Conservation (phyloP, 805 yeast genomes). For the Cyberlindnera veronae region DNA sequence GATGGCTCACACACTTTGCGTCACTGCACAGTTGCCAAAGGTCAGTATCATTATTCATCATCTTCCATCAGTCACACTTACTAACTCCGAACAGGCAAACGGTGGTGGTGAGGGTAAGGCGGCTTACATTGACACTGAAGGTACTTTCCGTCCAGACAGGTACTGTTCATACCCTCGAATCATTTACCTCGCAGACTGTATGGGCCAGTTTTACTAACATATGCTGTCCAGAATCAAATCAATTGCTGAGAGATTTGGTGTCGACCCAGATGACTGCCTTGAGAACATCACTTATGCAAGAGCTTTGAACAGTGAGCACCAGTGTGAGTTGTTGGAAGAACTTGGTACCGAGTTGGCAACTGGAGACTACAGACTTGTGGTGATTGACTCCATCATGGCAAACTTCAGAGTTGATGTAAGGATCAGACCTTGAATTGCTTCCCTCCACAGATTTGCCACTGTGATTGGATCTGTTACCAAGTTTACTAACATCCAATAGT, state of each 20-base stretch:
- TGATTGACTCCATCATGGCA: conserved; percentile 76
- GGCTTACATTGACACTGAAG: conserved; percentile 77
- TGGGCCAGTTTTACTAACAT: background rate
- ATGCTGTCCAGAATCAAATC: conserved; percentile 40
- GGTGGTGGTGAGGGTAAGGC: conserved; percentile 85
- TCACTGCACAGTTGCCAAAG: conserved; percentile 68
- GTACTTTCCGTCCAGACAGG: conserved; percentile 70
- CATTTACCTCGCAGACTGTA: background rate
- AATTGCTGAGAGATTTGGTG: conserved; percentile 65
- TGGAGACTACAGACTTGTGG: conserved; percentile 58
- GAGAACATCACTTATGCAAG: conserved; percentile 74
- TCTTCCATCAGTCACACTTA: background rate
- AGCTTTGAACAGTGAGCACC: conserved; percentile 77
- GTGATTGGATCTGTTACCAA: no score
- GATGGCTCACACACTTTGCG: conserved; percentile 73
- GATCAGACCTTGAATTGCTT: no score
- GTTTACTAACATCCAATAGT: conserved; percentile 28
- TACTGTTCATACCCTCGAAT: conserved; percentile 1
- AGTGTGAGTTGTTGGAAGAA: conserved; percentile 65
- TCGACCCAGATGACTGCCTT: conserved; percentile 65
- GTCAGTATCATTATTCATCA: conserved; percentile 2
- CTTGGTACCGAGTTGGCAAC: conserved; percentile 65
- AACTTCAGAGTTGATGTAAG: conserved; percentile 64
- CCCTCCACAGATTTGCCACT: no score
- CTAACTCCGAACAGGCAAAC: conserved; percentile 25